Conservation (phyloP, 139 green algal genomes). For the Chlorella ohadii region DNA sequence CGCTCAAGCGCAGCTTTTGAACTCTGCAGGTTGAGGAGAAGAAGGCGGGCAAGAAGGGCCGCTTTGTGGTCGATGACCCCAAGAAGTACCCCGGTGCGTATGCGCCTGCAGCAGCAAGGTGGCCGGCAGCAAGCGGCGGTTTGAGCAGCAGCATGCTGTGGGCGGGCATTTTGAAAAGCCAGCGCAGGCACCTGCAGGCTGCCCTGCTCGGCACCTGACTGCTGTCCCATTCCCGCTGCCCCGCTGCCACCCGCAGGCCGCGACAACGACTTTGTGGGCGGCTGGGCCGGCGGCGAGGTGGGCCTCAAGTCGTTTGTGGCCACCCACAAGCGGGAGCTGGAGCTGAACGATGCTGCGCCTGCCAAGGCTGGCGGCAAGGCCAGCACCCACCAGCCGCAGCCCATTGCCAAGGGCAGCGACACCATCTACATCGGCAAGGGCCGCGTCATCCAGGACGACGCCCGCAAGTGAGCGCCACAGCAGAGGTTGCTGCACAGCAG, state of each 20-base stretch:
- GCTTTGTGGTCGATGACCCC: slow-evolving; percentile 45
- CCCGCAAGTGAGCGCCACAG: slow-evolving; percentile 21
- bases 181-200: no score
- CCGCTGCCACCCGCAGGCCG: not conserved
- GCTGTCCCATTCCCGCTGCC: not conserved
- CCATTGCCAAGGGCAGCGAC: slow-evolving; percentile 42
- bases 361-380: slow-evolving; percentile 15
- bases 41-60: slow-evolving; percentile 29
- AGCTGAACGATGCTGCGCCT: not conserved
- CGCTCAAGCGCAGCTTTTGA: no score
- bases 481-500: not conserved
- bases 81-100: slow-evolving; percentile 40
- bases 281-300: slow-evolving; percentile 89
- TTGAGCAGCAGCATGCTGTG: no score
- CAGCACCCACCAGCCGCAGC: not conserved
- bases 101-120: not conserved
- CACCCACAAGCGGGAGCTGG: slow-evolving; percentile 6
- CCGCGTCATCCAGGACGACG: slow-evolving; percentile 60
- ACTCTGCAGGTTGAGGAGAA: not conserved
- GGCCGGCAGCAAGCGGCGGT: no score
- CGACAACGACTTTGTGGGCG: slow-evolving; percentile 50
- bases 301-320: slow-evolving; percentile 80
- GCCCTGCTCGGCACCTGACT: not conserved
- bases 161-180: no score
- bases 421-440: slow-evolving; percentile 69